phyloP scores from a whole-genome alignment of 352 stramenopile genomes.

The Pythium biforme region DNA sequence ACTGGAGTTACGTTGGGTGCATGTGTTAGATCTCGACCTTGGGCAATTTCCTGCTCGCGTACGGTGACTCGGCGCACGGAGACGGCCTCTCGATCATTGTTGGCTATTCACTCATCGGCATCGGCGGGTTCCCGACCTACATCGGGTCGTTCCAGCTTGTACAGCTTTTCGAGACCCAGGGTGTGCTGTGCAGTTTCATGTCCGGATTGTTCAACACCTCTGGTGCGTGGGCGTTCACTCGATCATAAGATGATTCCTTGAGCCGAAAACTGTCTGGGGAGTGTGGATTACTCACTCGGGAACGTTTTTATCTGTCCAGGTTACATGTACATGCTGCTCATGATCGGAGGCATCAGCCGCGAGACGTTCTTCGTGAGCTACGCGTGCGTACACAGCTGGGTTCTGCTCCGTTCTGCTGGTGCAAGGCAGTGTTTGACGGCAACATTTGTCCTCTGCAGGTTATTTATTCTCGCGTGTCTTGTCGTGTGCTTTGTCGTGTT shows the following conservation, averaged over 20 bases:
- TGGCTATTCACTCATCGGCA: constrained; percentile 60
- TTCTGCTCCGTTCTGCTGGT: too few relatives aligned
- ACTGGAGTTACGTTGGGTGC: too few relatives aligned
- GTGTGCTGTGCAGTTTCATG: constrained; percentile 64
- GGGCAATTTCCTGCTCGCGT: constrained; percentile 52
- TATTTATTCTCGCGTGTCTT: constrained; percentile 27
- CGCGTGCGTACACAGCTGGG: constrained; percentile 31
- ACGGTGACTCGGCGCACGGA: constrained; percentile 49
- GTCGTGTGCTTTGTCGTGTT: constrained; percentile 31
- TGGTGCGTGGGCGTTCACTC: constrained; percentile 8
- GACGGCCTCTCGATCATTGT: constrained; percentile 51
- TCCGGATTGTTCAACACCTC: constrained; percentile 82
- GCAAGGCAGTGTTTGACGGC: background rate
- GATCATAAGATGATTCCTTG: too few relatives aligned
- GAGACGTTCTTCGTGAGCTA: constrained; percentile 53
- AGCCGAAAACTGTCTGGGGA: background rate
- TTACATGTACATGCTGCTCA: constrained; percentile 79
- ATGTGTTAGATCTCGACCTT: constrained; percentile 12
- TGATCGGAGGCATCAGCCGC: constrained; percentile 43
- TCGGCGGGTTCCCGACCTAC: constrained; percentile 60
- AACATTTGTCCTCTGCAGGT: background rate
- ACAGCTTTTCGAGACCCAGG: constrained; percentile 64
- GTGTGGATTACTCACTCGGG: background rate
- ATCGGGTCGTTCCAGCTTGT: constrained; percentile 75
- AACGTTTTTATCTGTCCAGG: constrained; percentile 5